Conservation (phyloP, 2,329 filamentous ascomycete genomes). For the Trichoderma sp. region DNA sequence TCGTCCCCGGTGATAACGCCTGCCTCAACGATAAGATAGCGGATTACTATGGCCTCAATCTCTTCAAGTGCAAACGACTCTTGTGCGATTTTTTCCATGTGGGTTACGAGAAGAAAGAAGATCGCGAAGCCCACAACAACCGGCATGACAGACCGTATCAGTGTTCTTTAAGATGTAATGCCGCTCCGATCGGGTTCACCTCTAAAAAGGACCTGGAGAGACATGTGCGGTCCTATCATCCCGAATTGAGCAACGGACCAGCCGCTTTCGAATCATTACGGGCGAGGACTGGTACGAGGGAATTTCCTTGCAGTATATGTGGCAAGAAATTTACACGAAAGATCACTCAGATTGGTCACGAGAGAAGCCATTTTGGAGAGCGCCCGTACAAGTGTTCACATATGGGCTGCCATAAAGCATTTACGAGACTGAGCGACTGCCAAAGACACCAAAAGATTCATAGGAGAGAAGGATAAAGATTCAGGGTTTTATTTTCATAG, state of each 20-base stretch:
- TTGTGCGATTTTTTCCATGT: neutral
- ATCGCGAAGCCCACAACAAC: neutral
- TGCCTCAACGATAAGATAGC: neutral
- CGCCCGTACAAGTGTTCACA: neutral
- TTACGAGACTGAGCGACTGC: neutral
- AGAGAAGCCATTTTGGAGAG: conserved; percentile 11
- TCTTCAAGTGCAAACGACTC: conserved; percentile 2
- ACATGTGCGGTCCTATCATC: neutral
- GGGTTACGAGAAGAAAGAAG: neutral
- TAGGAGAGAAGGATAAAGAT: neutral
- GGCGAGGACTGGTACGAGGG: neutral
- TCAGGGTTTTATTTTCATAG: neutral
- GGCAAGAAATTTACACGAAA: neutral
- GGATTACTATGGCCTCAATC: neutral
- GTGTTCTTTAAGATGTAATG: neutral
- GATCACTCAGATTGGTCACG: neutral
- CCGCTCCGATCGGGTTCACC: neutral
- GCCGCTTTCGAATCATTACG: neutral
- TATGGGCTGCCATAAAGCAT: neutral
- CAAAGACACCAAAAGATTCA: conserved; percentile 1
- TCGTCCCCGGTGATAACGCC: neutral
- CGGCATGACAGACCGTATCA: conserved; percentile 4
- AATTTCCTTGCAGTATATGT: neutral
- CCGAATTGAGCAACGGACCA: neutral
- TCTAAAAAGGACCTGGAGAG: neutral